Conservation (phyloP, 2,329 filamentous ascomycete genomes). For the Immersiporthe knoxdaviesiana region DNA sequence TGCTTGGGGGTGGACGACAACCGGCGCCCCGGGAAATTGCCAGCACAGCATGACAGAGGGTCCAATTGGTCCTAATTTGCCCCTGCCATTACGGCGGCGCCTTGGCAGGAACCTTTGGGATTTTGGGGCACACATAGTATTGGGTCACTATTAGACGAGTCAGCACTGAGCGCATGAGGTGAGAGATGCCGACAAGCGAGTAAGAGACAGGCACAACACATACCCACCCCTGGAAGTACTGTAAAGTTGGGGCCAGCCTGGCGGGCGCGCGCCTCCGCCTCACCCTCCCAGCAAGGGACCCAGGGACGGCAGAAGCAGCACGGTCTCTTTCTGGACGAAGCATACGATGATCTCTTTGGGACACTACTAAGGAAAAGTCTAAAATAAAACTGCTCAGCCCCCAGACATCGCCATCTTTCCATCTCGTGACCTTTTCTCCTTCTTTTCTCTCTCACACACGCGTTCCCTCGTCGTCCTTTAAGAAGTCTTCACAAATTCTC, state of each 20-base stretch:
- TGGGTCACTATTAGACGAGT: neutral
- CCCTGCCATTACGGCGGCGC: constrained; percentile 11
- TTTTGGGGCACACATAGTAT: neutral
- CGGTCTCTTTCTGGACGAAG: neutral
- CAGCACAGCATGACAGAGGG: neutral
- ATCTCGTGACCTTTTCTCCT: neutral
- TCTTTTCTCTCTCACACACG: neutral
- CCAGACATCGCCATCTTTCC: constrained; percentile 12
- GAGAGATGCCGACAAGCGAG: neutral
- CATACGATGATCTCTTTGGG: neutral
- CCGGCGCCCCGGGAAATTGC: constrained; percentile 2
- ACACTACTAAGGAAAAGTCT: neutral
- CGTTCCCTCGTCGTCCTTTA: neutral
- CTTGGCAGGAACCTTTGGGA: constrained; percentile 4
- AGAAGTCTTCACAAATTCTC: neutral
- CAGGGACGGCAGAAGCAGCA: neutral
- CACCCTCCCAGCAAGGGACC: neutral
- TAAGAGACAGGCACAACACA: neutral
- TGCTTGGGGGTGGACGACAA: neutral
- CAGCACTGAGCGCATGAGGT: constrained; percentile 7
- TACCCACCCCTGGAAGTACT: neutral
- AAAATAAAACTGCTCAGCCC: constrained; percentile 24
- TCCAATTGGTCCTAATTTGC: constrained; percentile 8
- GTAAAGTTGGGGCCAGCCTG: neutral
- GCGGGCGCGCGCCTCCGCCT: too few species aligned